phyloP scores from a whole-genome alignment of 2,329 filamentous ascomycete genomes.

The Ophiostoma tasmaniense region DNA sequence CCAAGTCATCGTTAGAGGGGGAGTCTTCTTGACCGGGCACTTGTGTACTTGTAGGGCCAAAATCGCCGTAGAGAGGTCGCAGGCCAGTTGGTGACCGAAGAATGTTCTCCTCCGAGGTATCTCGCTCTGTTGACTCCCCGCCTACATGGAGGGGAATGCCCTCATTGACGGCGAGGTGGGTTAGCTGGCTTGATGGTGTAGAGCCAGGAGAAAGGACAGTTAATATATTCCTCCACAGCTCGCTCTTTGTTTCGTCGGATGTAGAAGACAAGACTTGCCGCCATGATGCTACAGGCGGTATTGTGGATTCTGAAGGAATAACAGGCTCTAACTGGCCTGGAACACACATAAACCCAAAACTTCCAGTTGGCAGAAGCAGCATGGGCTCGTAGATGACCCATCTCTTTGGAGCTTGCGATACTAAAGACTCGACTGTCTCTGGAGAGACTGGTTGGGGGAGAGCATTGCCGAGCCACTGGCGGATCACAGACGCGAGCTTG shows the following conservation, averaged over 20 bases:
- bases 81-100: constrained; percentile 66
- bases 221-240: constrained; percentile 45
- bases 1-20: constrained; percentile 46
- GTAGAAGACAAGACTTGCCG: constrained; percentile 27
- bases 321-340: background rate
- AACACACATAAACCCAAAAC: constrained; percentile 32
- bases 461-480: constrained; percentile 27
- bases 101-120: constrained; percentile 24
- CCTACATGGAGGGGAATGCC: constrained; percentile 45
- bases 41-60: constrained; percentile 45
- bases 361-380: constrained; percentile 50
- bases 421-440: constrained; percentile 23
- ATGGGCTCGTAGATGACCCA: constrained; percentile 55
- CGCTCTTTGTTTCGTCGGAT: constrained; percentile 22
- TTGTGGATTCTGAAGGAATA: background rate
- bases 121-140: constrained; percentile 44
- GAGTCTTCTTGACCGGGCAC: constrained; percentile 11
- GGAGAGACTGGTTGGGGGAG: background rate
- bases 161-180: constrained; percentile 53
- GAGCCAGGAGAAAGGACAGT: constrained; percentile 33
- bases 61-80: constrained; percentile 62
- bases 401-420: constrained; percentile 42
- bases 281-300: constrained; percentile 29
- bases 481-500: constrained; percentile 31
- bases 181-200: constrained; percentile 30